Conservation (phyloP, 768 basidiomycete species). For the Rubroboletus satanas region DNA sequence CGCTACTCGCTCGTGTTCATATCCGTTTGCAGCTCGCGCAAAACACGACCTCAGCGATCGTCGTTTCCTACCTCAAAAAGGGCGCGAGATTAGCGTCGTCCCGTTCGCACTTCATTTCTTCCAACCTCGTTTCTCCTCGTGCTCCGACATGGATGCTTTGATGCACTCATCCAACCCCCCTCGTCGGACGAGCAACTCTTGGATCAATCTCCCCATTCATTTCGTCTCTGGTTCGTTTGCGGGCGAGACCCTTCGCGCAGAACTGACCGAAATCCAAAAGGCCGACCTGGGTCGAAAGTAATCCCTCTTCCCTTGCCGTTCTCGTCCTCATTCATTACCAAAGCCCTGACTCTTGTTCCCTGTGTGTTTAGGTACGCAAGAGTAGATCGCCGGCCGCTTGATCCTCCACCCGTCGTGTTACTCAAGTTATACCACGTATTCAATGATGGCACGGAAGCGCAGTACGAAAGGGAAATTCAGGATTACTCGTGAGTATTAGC, state of each 20-base stretch:
- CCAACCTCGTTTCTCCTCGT: background rate
- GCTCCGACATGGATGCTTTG: conserved; percentile 16
- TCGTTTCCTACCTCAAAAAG: conserved; percentile 1
- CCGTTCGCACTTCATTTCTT: background rate
- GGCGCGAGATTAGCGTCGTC: conserved; percentile 2
- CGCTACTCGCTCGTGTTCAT: background rate
- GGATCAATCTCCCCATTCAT: conserved; percentile 42
- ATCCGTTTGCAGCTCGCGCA: conserved; percentile 6
- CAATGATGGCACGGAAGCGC: conserved; percentile 35
- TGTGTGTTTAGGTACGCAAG: conserved; percentile 45
- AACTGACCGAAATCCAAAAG: conserved; percentile 60
- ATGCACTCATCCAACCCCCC: conserved; percentile 15
- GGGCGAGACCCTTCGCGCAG: conserved; percentile 50
- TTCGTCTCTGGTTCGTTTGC: conserved; percentile 60
- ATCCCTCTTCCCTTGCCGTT: conserved; percentile 6
- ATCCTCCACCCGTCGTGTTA: conserved; percentile 59
- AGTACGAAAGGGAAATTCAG: conserved; percentile 47
- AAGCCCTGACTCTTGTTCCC: conserved; percentile 2
- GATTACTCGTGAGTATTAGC: conserved; percentile 43
- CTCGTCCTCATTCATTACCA: background rate
- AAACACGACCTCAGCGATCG: conserved; percentile 14
- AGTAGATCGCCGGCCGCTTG: conserved; percentile 63
- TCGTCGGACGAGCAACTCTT: conserved; percentile 28
- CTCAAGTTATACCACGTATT: conserved; percentile 50
- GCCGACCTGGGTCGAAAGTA: conserved; percentile 68